phyloP scores from a whole-genome alignment of 2,329 filamentous ascomycete genomes.

The Phyllachora maydis region DNA sequence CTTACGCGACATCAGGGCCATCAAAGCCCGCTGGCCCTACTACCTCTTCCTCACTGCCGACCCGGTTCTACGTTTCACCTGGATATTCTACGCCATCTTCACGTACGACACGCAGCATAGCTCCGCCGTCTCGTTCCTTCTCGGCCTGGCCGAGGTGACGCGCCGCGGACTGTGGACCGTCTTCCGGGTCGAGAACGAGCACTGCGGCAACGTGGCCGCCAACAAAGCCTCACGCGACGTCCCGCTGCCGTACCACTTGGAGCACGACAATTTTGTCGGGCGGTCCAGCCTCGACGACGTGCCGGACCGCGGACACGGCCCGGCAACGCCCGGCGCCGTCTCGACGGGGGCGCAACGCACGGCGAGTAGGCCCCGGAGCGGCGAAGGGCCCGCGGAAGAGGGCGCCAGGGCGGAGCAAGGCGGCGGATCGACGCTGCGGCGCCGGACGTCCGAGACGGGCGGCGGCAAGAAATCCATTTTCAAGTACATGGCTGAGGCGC shows the following conservation, averaged over 20 bases:
- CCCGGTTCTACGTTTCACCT: constrained; percentile 73
- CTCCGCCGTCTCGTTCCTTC: constrained; percentile 58
- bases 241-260: constrained; percentile 59
- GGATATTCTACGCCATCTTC: constrained; percentile 86
- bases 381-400: constrained; percentile 1
- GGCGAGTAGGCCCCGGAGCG: neutral
- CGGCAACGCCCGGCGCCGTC: constrained; percentile 1
- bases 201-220: constrained; percentile 76
- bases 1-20: constrained; percentile 60
- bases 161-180: constrained; percentile 80
- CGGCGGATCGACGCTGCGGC: constrained; percentile 8
- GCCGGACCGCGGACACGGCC: constrained; percentile 4
- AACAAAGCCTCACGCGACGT: constrained; percentile 82
- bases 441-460: constrained; percentile 12
- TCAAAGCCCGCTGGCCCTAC: constrained; percentile 66
- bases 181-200: constrained; percentile 92
- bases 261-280: constrained; percentile 23
- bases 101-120: constrained; percentile 65
- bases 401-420: constrained; percentile 4
- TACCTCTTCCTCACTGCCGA: constrained; percentile 71
- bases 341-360: no score
- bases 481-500: constrained; percentile 60
- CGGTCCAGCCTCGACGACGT: constrained; percentile 15
- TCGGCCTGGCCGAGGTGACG: constrained; percentile 60
- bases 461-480: constrained; percentile 21